Evolutionary conservation across 495 filamentous ascomycete species (phyloP).

Genomic region (Lasiosphaeriaceae sp.): DNA sequence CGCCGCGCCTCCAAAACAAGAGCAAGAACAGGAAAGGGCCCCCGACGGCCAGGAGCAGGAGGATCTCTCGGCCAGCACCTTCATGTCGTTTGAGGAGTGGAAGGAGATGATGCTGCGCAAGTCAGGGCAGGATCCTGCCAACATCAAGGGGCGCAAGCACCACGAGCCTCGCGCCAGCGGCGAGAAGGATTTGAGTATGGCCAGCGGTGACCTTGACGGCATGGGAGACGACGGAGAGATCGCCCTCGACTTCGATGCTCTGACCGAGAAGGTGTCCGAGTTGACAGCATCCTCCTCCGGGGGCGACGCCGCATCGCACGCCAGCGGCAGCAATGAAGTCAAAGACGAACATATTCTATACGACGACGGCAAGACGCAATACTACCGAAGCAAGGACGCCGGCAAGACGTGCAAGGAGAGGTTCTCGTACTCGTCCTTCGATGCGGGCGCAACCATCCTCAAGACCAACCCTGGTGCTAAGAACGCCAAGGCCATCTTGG

Average conservation of each 20-base stretch:
- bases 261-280: constrained; percentile 43
- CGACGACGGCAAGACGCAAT: constrained; percentile 45
- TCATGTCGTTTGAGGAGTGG: constrained; percentile 98
- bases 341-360: constrained; percentile 40
- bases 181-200: constrained; percentile 25
- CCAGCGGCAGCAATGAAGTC: constrained; percentile 35
- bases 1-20: neutral
- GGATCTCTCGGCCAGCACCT: constrained; percentile 75
- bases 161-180: constrained; percentile 18
- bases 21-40: constrained; percentile 11
- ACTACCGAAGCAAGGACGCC: constrained; percentile 77
- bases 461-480: constrained; percentile 84
- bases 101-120: constrained; percentile 89
- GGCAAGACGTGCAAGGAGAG: constrained; percentile 87
- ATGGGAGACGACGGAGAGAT: constrained; percentile 89
- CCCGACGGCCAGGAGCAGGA: constrained; percentile 24
- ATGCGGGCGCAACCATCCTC: constrained; percentile 88
- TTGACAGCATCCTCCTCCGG: constrained; percentile 25
- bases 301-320: constrained; percentile 29
- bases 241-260: constrained; percentile 76
- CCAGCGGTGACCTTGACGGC: constrained; percentile 35
- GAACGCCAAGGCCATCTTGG: constrained; percentile 77
- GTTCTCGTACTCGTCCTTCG: constrained; percentile 95
- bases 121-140: constrained; percentile 76
- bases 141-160: constrained; percentile 53